Evolutionary conservation across 352 stramenopile species (phyloP).

Genomic region (Globisporangium nodosum): DNA sequence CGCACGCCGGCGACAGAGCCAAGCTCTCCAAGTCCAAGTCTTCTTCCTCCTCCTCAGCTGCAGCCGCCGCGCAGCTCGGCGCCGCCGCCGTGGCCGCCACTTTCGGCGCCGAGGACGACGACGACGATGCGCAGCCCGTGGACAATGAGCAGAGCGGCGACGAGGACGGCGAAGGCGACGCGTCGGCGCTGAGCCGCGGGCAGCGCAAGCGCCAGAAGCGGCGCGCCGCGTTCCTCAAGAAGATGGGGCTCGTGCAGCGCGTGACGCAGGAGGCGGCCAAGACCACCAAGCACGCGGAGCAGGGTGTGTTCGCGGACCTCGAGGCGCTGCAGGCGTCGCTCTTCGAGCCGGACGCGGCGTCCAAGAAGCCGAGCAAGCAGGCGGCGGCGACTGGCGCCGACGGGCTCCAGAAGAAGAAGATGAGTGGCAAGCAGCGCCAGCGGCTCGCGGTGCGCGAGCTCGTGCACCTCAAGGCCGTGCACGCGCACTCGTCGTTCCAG

Average conservation of each 20-base stretch:
- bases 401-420: conserved; percentile 34
- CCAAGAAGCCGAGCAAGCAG: conserved; percentile 13
- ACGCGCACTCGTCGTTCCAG: conserved; percentile 78
- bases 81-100: conserved; percentile 59
- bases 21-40: background rate
- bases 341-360: conserved; percentile 35
- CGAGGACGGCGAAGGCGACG: conserved; percentile 19
- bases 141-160: conserved; percentile 32
- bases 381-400: conserved; percentile 13
- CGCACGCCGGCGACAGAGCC: conserved; percentile 15
- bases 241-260: conserved; percentile 80
- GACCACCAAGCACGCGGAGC: conserved; percentile 35
- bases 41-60: background rate
- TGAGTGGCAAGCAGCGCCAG: conserved; percentile 80
- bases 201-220: conserved; percentile 84
- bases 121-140: conserved; percentile 18
- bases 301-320: conserved; percentile 67
- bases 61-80: conserved; percentile 18
- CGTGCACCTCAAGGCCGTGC: conserved; percentile 78
- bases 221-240: conserved; percentile 74
- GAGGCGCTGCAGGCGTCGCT: conserved; percentile 66
- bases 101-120: conserved; percentile 40
- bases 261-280: conserved; percentile 49
- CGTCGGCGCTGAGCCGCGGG: conserved; percentile 56
- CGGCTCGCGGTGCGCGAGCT: conserved; percentile 80